phyloP scores from a whole-genome alignment of 257 asterid genomes.

The Verbena officinalis region DNA sequence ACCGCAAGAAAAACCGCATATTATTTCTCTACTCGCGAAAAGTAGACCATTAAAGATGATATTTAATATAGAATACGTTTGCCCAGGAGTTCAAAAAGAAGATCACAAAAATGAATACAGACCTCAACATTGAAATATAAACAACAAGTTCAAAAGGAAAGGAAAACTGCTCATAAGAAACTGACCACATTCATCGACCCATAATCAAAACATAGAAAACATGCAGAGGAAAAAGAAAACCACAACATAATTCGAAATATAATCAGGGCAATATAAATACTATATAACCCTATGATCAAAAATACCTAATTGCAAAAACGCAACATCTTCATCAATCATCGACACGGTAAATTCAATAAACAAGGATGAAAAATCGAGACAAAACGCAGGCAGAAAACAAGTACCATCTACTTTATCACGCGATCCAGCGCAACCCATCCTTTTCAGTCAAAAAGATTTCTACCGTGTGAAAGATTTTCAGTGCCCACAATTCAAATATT shows the following conservation, averaged over 20 bases:
- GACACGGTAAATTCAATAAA: constrained; percentile 21
- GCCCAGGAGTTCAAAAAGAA: neutral
- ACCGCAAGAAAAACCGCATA: constrained; percentile 4
- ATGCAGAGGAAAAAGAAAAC: neutral
- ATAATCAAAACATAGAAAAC: neutral
- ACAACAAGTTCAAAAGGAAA: constrained; percentile 9
- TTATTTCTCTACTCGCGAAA: neutral
- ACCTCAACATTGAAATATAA: neutral
- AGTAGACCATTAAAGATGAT: neutral
- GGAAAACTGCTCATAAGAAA: constrained; percentile 5
- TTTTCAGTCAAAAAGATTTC: constrained; percentile 17
- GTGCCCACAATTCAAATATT: constrained; percentile 23
- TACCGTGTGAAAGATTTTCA: constrained; percentile 27
- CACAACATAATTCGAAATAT: neutral
- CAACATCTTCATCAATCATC: constrained; percentile 11
- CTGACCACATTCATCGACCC: constrained; percentile 19
- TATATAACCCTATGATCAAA: constrained; percentile 23
- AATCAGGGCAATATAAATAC: neutral
- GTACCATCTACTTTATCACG: constrained; percentile 55
- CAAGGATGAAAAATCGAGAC: constrained; percentile 12
- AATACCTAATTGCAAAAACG: constrained; percentile 18
- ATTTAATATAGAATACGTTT: neutral
- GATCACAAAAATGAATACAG: neutral
- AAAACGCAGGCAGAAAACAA: constrained; percentile 20
- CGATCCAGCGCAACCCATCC: constrained; percentile 71